Evolutionary conservation across 2,329 filamentous ascomycete species (phyloP).

Genomic region (Lanzia echinophila): DNA sequence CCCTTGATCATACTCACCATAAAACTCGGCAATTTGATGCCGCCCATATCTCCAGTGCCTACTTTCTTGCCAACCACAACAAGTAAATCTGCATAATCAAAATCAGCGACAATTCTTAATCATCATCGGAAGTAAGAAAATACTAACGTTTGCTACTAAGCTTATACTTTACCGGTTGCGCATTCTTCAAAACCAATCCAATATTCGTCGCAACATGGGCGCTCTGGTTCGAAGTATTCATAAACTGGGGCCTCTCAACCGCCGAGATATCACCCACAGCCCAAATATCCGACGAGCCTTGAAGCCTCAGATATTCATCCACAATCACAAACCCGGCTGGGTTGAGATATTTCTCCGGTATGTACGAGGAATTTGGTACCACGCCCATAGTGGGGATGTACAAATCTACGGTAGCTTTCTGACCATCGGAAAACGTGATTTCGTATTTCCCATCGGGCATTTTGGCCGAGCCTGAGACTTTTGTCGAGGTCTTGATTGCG

Average conservation of each 20-base stretch:
- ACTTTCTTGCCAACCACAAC: constrained; percentile 36
- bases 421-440: constrained; percentile 42
- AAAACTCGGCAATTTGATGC: constrained; percentile 23
- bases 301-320: constrained; percentile 45
- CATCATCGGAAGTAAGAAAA: constrained; percentile 11
- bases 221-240: constrained; percentile 19
- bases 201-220: constrained; percentile 24
- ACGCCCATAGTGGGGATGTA: constrained; percentile 52
- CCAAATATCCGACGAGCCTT: constrained; percentile 31
- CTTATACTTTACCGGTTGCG: constrained; percentile 19
- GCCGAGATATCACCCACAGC: constrained; percentile 26
- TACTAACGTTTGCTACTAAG: neutral
- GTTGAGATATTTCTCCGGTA: constrained; percentile 41
- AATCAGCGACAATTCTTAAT: neutral
- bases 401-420: constrained; percentile 45
- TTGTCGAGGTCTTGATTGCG: constrained; percentile 38
- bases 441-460: constrained; percentile 41
- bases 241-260: constrained; percentile 20
- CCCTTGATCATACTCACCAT: constrained; percentile 20
- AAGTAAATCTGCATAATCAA: constrained; percentile 9
- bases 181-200: constrained; percentile 12
- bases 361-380: constrained; percentile 48
- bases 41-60: constrained; percentile 27
- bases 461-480: constrained; percentile 34
- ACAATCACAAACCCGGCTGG: constrained; percentile 40